Conservation (phyloP, 2,329 filamentous ascomycete genomes). For the Trichoderma sp. region DNA sequence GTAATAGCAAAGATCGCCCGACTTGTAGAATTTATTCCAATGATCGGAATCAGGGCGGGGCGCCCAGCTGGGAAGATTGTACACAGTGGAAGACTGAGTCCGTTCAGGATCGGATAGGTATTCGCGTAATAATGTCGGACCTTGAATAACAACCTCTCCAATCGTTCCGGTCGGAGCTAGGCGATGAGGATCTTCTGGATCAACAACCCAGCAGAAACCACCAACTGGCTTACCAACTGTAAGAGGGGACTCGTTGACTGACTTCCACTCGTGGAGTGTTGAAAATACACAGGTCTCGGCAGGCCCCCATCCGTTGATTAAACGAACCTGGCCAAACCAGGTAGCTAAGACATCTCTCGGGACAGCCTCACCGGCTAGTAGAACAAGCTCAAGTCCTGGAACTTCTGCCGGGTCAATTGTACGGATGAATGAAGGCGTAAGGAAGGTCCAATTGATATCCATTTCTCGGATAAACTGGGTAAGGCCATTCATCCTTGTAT, state of each 20-base stretch:
- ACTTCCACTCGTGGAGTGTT: slow-evolving; percentile 22
- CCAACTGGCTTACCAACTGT: slow-evolving; percentile 20
- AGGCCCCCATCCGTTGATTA: slow-evolving; percentile 27
- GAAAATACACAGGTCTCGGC: slow-evolving; percentile 24
- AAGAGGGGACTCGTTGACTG: slow-evolving; percentile 12
- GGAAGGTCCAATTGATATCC: slow-evolving; percentile 15
- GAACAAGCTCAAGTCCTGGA: slow-evolving; percentile 14
- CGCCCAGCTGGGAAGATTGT: slow-evolving; percentile 32
- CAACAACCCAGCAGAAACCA: slow-evolving; percentile 19
- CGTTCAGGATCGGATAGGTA: slow-evolving; percentile 16
- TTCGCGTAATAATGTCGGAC: slow-evolving; percentile 8
- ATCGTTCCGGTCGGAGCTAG: slow-evolving; percentile 6
- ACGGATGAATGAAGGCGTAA: slow-evolving; percentile 17
- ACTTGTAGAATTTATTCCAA: slow-evolving; percentile 41
- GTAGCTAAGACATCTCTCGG: slow-evolving; percentile 16
- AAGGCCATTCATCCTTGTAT: slow-evolving; percentile 18
- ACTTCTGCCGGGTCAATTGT: slow-evolving; percentile 12
- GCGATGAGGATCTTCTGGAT: slow-evolving; percentile 11
- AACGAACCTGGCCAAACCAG: slow-evolving; percentile 20
- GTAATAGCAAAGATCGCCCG: slow-evolving; percentile 49
- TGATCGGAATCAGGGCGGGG: slow-evolving; percentile 27
- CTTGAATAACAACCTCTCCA: slow-evolving; percentile 19
- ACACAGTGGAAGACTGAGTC: background rate
- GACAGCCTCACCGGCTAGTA: slow-evolving; percentile 24
- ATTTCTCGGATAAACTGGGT: slow-evolving; percentile 8